Evolutionary conservation across 2,329 filamentous ascomycete genomes (phyloP), one percentile per base, ranked within the genome.

Genomic region (Monilinia polystroma): DNA sequence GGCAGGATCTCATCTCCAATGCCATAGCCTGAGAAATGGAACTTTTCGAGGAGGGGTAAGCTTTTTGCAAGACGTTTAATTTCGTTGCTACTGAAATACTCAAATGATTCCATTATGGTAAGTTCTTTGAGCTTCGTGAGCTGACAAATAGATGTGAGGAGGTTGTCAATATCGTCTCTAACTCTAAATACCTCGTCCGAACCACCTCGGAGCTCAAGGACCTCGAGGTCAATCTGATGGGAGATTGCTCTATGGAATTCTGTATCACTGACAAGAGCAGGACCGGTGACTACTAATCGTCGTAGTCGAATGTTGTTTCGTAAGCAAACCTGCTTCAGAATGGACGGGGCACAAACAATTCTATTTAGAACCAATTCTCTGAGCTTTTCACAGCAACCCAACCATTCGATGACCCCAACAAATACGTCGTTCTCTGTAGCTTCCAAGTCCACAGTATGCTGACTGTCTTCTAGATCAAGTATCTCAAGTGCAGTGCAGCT

Each of bases 21-120:
- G 20, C 83, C 82, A 54, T 81, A 79, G 11, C 87, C 86, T 54
- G 81, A 82, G 59, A 89, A 81, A 55, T 79, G 82, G 18, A 90
- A 75, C 16, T 85, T 81, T 70, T 87, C 84, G 0, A 90, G 79
- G 20, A 79, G 67, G 32, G 38, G 45, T 8, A 76, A 76, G 12
- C 78, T 74, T 1, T 74, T 68, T 32, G 82, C 79, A 20, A 90
- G 78, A 3, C 72, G 72, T 14, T 78, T 74, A 45, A 89, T 77
- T 51, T 88, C 82, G 11, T 78, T 75, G 10, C 81, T 77, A 0
- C 76, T 79, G 67, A 89, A 82, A 59, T 80, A 80, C 52, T 85
- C 81, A 2, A 79, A 82, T 5, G 85, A 79, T 41, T 82, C 79
- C 43, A 81, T 79, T 1, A 88, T 75, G 49, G 84, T 80, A 3